Base-by-base conservation (phyloP, 2,329 filamentous ascomycete genomes). In the Fusarium chlamydosporum region DNA sequence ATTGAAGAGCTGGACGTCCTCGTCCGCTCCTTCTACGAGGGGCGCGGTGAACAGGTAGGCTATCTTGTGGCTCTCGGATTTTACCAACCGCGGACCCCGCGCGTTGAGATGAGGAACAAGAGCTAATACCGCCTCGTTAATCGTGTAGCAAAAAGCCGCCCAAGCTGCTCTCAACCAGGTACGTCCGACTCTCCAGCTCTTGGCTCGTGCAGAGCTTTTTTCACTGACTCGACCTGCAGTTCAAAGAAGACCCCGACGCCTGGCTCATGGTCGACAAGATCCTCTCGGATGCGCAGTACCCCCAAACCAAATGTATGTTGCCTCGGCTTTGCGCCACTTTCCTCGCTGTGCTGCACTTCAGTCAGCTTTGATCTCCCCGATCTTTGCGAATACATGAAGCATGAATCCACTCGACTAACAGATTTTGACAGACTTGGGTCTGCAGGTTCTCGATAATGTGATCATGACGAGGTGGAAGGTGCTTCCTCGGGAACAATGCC, bases 401-500 rank as follows among this genome's bases (percentile, higher is more conserved):
- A 20, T 38, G 56, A 55, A 61, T 53, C 20, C 63, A 45, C 60
- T 56, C 35, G 42, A 56, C 75, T 79, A 54, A 80, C 75, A 65
- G 48, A 60, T 27, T 64, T 56, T 66, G 38, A 45, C 74, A 96
- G 93, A 97, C 80, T 86, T 99, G 76, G 96, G 94, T 55, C 86
- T 99, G 72, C 96, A 99, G 82, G 94, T 99, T 72, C 89, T 99
- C 70, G 96, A 99, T 83, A 94, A 93, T 88, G 95, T 99, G 72
- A 98, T 99, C 79, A 93, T 95, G 89, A 99, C 96, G 72, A 91
- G 96, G 84, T 99, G 96, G 96, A 99, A 97, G 84, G 94, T 98
- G 62, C 84, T 99, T 67, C 96, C 96, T 54, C 90, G 94, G 76
- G 95, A 98, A 72, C 96, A 99, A 82, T 97, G 96, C 81, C 91